These are phyloP conservation scores for Penicillium macrosclerotiorum DNA, from an alignment of 495 filamentous ascomycete genomes.

Conservation along the genomic window DNA sequence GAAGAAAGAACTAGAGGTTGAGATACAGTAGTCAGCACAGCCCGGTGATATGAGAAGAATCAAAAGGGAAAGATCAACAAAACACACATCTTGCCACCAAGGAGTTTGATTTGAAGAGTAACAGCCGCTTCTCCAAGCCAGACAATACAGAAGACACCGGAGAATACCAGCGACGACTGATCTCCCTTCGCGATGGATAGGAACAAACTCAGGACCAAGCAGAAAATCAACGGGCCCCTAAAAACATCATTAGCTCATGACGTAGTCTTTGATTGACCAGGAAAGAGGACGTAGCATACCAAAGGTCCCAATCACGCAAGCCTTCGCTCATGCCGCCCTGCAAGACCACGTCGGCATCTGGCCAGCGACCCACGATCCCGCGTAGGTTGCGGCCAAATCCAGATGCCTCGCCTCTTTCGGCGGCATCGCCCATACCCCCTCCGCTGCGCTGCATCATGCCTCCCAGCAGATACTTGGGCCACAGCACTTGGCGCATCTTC, in stretches of 20 bases:
- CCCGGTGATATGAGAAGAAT: not conserved
- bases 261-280: not conserved
- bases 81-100: conserved; percentile 95
- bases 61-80: not conserved
- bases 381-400: conserved; percentile 62
- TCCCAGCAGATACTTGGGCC: conserved; percentile 88
- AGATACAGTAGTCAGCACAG: conserved; percentile 21
- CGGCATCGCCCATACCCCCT: conserved; percentile 65
- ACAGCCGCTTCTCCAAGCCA: conserved; percentile 98
- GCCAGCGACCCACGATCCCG: conserved; percentile 65
- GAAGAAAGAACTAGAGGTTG: conserved; percentile 76
- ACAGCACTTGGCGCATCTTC: conserved; percentile 98
- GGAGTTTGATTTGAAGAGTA: conserved; percentile 95
- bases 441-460: conserved; percentile 63
- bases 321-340: conserved; percentile 84
- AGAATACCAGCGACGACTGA: conserved; percentile 87
- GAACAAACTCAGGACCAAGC: conserved; percentile 79
- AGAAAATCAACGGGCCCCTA: conserved; percentile 89
- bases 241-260: conserved; percentile 2
- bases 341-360: conserved; percentile 66
- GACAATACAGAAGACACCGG: conserved; percentile 91
- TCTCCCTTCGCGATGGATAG: conserved; percentile 73
- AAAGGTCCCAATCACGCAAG: conserved; percentile 94
- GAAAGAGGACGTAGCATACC: conserved; percentile 46
- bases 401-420: conserved; percentile 63